Conservation (phyloP, 1,139 yeast species). For the Sugiyamaella xylanicola region DNA sequence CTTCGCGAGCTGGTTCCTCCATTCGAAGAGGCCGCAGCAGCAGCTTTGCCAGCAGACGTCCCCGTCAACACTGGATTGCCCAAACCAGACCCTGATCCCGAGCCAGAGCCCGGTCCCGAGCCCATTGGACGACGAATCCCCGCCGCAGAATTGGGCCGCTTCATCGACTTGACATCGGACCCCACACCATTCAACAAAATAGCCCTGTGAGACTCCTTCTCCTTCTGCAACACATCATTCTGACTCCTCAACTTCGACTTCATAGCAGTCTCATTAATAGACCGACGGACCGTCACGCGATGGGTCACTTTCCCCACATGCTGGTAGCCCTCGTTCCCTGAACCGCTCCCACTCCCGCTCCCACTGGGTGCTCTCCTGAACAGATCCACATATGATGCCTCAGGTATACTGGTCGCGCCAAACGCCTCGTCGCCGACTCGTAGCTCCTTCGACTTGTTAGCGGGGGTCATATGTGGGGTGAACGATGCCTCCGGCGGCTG, state of each 20-base stretch:
- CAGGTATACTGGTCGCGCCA: constrained; percentile 25
- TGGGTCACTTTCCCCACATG: constrained; percentile 34
- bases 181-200: constrained; percentile 23
- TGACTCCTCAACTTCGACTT: constrained; percentile 30
- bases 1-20: constrained; percentile 2
- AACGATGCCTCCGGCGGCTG: constrained; percentile 1
- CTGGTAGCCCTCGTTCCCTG: constrained; percentile 13
- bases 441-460: constrained; percentile 20
- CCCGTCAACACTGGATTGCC: constrained; percentile 2
- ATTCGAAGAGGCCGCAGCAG: background rate
- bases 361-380: constrained; percentile 18
- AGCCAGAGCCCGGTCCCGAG: background rate
- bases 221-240: constrained; percentile 27
- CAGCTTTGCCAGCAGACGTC: constrained; percentile 4
- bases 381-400: constrained; percentile 26
- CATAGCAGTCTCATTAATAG: constrained; percentile 25
- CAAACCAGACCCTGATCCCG: background rate
- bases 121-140: constrained; percentile 12
- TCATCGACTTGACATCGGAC: constrained; percentile 12
- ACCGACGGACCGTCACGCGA: constrained; percentile 24
- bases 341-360: background rate
- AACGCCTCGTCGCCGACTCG: constrained; percentile 24
- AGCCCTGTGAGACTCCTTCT: constrained; percentile 33
- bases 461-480: background rate
- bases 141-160: constrained; percentile 16